phyloP scores from a whole-genome alignment of 106 monocot genomes.

The Dioscorea zingiberensis region DNA sequence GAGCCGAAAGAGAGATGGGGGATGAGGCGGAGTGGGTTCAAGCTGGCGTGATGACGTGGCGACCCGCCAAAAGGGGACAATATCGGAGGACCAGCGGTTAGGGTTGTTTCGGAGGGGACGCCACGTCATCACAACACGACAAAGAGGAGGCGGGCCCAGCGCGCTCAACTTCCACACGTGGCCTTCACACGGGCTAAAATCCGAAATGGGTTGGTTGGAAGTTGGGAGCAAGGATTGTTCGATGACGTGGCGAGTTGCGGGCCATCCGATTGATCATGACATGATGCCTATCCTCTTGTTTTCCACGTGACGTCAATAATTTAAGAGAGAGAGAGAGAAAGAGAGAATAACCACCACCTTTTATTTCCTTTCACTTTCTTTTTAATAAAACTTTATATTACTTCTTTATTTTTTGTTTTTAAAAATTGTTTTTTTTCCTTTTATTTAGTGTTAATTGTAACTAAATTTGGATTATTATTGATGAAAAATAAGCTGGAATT shows the following conservation, averaged over 20 bases:
- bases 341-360: no score
- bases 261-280: neutral
- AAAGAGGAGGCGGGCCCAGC: neutral
- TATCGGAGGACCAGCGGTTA: neutral
- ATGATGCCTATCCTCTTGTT: constrained; percentile 3
- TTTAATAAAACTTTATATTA: neutral
- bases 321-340: neutral
- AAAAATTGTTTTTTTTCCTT: no score
- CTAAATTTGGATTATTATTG: no score
- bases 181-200: neutral
- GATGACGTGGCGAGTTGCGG: no score
- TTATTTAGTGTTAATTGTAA: no score
- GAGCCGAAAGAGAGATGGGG: neutral
- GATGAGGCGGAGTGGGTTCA: neutral
- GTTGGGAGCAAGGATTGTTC: neutral
- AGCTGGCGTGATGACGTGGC: neutral
- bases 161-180: neutral
- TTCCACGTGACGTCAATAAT: constrained; percentile 7
- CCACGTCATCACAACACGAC: neutral
- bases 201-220: neutral
- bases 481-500: no score
- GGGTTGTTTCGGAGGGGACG: neutral
- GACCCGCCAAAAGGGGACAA: neutral
- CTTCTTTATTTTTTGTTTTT: no score
- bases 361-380: neutral